A percentile compares a stretch with the other conserved stretches of the same genome.
These are phyloP conservation scores for Brachypodium distachyon DNA, from an alignment of 202 grass and related monocot species.

Conservation along the genomic window DNA sequence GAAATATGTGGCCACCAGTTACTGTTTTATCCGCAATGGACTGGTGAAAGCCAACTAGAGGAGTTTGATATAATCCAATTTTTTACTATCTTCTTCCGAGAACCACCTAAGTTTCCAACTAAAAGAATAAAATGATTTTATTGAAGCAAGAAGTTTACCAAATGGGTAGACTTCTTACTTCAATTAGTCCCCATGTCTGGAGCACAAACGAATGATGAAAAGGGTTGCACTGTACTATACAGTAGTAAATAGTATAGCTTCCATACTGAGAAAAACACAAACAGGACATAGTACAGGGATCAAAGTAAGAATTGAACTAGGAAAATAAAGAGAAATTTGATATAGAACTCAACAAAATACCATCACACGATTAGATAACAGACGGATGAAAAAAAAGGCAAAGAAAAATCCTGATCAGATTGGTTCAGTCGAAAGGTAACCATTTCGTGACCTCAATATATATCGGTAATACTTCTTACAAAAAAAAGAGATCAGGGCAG, in stretches of 20 bases:
- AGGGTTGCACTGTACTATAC: no score
- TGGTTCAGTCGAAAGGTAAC: neutral
- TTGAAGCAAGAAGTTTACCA: neutral
- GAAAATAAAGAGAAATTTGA: neutral
- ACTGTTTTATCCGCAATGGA: neutral
- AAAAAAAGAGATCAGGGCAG: neutral
- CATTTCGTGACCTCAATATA: no score
- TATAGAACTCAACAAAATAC: neutral
- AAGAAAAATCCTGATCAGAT: neutral
- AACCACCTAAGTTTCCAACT: neutral
- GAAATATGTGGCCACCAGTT: neutral
- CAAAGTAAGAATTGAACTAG: neutral
- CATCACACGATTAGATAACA: neutral
- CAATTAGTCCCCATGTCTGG: no score
- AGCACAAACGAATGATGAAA: no score
- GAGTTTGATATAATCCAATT: neutral
- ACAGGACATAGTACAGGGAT: neutral
- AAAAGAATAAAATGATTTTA: neutral
- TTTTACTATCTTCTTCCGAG: no score
- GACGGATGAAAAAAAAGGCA: neutral
- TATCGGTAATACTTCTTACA: no score
- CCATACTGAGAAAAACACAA: neutral
- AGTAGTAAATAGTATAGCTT: no score
- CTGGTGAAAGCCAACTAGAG: neutral
- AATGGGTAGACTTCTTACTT: no score